Conservation (phyloP, 768 basidiomycete genomes). For the Pulveroboletus sp. region DNA sequence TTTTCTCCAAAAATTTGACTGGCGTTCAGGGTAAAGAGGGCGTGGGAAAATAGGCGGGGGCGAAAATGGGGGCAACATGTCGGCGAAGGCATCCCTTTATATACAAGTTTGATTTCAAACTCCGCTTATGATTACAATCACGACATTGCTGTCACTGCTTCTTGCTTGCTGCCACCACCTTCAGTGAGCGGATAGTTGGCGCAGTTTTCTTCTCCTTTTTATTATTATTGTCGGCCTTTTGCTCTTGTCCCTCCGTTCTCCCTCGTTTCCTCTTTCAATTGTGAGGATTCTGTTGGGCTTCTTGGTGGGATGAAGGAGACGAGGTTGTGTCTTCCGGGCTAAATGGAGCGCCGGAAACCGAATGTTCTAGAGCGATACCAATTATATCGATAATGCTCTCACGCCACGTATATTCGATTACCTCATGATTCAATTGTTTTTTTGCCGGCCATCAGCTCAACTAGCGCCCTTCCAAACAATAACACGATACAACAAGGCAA, state of each 20-base stretch:
- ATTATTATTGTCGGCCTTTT: neutral
- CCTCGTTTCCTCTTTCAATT: too few relatives aligned
- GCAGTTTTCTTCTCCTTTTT: neutral
- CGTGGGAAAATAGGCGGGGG: slow-evolving; percentile 29
- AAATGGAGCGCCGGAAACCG: slow-evolving; percentile 6
- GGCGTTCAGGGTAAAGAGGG: slow-evolving; percentile 18
- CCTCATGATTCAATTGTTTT: too few relatives aligned
- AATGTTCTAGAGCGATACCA: slow-evolving; percentile 27
- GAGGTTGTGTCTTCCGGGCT: neutral
- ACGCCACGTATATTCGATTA: slow-evolving; percentile 2
- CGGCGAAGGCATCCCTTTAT: slow-evolving; percentile 21
- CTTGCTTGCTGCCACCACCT: slow-evolving; percentile 26
- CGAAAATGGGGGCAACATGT: slow-evolving; percentile 17
- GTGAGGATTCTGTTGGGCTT: too few relatives aligned
- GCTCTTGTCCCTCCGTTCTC: neutral
- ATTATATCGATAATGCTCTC: slow-evolving; percentile 15
- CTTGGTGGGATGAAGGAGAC: too few relatives aligned
- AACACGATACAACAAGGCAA: neutral
- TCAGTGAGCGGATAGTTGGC: slow-evolving; percentile 9
- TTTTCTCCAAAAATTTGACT: slow-evolving; percentile 17
- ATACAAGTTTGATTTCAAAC: slow-evolving; percentile 26
- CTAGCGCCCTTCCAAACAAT: too few relatives aligned
- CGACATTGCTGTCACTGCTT: slow-evolving; percentile 9
- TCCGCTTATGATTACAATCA: slow-evolving; percentile 26
- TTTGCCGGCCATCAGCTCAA: neutral